These are phyloP conservation scores for Paecilomyces niveus DNA, from an alignment of 2,329 filamentous ascomycete species.

Conservation along the genomic window DNA sequence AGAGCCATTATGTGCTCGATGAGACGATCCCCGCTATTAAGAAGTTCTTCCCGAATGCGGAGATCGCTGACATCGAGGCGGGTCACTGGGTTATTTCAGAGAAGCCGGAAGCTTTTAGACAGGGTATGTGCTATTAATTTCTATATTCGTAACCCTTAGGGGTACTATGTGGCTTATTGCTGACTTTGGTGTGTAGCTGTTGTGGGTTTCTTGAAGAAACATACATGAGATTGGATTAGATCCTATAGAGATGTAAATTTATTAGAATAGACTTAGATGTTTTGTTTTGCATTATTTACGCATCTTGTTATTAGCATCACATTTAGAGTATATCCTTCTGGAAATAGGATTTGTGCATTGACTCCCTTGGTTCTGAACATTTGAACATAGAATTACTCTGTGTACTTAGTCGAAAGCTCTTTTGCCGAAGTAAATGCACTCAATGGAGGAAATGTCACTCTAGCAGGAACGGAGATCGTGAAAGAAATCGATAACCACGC, in stretches of 20 bases:
- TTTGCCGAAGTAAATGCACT: too few relatives aligned
- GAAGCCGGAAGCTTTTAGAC: slow-evolving; percentile 36
- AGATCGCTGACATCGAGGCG: slow-evolving; percentile 33
- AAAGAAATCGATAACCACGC: background rate
- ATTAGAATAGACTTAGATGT: background rate
- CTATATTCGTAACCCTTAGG: background rate
- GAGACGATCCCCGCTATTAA: slow-evolving; percentile 34
- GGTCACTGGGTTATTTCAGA: slow-evolving; percentile 41
- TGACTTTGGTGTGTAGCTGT: background rate
- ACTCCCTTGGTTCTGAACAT: too few relatives aligned
- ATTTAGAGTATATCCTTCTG: background rate
- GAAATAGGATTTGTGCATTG: background rate
- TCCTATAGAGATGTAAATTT: background rate
- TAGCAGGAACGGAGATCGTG: background rate
- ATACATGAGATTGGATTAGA: background rate
- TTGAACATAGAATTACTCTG: too few relatives aligned
- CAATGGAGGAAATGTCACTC: background rate
- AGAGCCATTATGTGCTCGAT: slow-evolving; percentile 33
- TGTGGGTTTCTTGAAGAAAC: background rate
- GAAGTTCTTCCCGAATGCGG: slow-evolving; percentile 34
- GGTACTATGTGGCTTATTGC: background rate
- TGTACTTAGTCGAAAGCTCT: too few relatives aligned
- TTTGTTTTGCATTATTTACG: background rate
- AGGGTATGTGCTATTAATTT: slow-evolving; percentile 18
- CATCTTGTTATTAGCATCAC: background rate